Percentiles rank a stretch among this genome's conserved stretches.
Conservation (phyloP, 139 green algal genomes). For the Deuterostichococcus epilithicus region DNA sequence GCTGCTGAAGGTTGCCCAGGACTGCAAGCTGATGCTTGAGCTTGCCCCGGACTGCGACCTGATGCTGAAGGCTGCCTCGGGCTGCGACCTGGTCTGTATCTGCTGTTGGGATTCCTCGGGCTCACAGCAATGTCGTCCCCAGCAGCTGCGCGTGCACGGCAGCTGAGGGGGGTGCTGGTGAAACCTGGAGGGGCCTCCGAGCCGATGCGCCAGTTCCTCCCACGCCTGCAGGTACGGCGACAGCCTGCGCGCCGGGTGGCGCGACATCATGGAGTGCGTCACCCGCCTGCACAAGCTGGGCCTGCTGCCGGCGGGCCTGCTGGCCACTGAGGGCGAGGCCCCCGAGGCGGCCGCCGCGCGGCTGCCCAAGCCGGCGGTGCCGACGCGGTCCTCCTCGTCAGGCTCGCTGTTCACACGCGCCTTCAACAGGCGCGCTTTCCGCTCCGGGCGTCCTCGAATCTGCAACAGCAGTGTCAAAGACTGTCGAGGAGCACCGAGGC, state of each 20-base stretch:
- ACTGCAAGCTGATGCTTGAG: not conserved
- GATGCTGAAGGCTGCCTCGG: not conserved
- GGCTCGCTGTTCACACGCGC: conserved; percentile 20
- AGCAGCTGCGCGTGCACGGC: too few relatives aligned
- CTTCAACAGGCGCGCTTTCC: conserved; percentile 22
- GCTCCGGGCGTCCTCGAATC: too few relatives aligned
- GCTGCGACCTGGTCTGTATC: too few relatives aligned
- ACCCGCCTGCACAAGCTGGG: conserved; percentile 75
- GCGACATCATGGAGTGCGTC: conserved; percentile 80
- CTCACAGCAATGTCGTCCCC: too few relatives aligned
- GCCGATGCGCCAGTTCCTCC: not conserved
- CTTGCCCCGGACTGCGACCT: not conserved
- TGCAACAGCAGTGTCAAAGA: too few relatives aligned
- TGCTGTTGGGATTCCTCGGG: too few relatives aligned
- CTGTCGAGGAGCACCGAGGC: too few relatives aligned
- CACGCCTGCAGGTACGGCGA: conserved; percentile 74
- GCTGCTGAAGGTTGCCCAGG: not conserved
- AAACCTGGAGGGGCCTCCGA: not conserved
- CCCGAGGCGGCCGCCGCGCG: conserved; percentile 30
- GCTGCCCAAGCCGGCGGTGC: conserved; percentile 12
- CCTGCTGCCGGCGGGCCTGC: conserved; percentile 58
- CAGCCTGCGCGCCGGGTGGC: conserved; percentile 74
- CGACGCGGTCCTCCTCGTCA: conserved; percentile 7
- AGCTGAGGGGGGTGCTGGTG: too few relatives aligned
- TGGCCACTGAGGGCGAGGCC: conserved; percentile 38